phyloP scores from a whole-genome alignment of 257 asterid genomes.

The Orobanche coerulescens region DNA sequence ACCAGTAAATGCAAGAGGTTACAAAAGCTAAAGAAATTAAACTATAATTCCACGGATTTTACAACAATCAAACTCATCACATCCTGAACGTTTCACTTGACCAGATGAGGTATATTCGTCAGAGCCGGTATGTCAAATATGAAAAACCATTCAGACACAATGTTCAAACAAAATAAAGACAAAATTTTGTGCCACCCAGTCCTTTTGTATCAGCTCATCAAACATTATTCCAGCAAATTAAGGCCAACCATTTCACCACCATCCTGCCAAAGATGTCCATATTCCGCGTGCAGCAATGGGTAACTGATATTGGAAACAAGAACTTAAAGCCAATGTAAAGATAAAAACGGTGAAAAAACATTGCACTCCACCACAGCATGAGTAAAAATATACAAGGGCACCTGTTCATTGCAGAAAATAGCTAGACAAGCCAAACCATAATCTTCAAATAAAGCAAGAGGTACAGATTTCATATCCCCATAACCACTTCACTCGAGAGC shows the following conservation, averaged over 20 bases:
- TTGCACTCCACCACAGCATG: background rate
- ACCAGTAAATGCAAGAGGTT: background rate
- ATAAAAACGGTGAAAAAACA: background rate
- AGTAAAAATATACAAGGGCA: constrained; percentile 1
- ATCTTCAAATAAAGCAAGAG: constrained; percentile 6
- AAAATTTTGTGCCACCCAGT: background rate
- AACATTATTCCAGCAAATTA: background rate
- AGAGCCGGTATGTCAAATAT: constrained; percentile 6
- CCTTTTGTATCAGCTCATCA: background rate
- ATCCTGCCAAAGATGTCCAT: background rate
- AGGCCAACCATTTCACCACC: background rate
- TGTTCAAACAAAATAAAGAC: constrained; percentile 3
- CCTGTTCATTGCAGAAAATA: constrained; percentile 7
- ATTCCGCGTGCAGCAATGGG: background rate
- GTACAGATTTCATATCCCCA: background rate
- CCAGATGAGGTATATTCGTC: background rate
- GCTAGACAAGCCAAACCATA: constrained; percentile 1
- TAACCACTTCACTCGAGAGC: background rate
- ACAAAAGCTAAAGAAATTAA: constrained; percentile 2
- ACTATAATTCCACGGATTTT: constrained; percentile 9
- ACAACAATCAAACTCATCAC: background rate
- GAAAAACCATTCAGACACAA: background rate
- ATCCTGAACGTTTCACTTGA: background rate
- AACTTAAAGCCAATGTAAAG: background rate
- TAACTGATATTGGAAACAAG: background rate